These are phyloP conservation scores for Caryopteris hybrid DNA, from an alignment of 305 asterid species.

Conservation along the genomic window DNA sequence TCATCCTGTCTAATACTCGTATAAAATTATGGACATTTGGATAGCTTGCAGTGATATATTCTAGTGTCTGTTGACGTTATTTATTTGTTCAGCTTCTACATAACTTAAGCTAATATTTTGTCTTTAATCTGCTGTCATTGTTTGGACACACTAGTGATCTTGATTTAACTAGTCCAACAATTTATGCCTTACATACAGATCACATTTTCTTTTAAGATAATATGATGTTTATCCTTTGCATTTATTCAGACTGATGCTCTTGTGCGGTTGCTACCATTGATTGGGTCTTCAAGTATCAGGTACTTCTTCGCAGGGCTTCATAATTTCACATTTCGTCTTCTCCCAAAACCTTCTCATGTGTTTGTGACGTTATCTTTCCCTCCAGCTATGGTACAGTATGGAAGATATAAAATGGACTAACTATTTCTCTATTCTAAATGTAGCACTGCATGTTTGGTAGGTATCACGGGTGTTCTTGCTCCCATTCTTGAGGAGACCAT, in stretches of 20 bases:
- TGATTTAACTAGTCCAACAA: not conserved
- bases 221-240: slow-evolving; percentile 4
- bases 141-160: not conserved
- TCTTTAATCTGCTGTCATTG: not conserved
- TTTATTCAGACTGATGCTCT: slow-evolving; percentile 86
- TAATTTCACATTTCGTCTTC: not conserved
- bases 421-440: slow-evolving; percentile 18
- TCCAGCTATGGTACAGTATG: not conserved
- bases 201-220: not conserved
- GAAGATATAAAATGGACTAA: slow-evolving; percentile 7
- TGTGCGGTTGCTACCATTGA: slow-evolving; percentile 81
- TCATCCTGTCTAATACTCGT: too few species aligned
- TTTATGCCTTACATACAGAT: not conserved
- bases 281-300: slow-evolving; percentile 90
- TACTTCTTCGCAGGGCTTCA: slow-evolving; percentile 21
- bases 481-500: slow-evolving; percentile 95
- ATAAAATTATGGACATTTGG: not conserved
- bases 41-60: not conserved
- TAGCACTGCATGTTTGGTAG: slow-evolving; percentile 89
- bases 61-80: not conserved
- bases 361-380: not conserved
- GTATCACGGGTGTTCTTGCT: slow-evolving; percentile 91
- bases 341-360: slow-evolving; percentile 2
- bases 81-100: not conserved
- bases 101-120: too few species aligned